Base-by-base conservation (phyloP, 106 monocot species). In the Dendrobium chrysotoxum region DNA sequence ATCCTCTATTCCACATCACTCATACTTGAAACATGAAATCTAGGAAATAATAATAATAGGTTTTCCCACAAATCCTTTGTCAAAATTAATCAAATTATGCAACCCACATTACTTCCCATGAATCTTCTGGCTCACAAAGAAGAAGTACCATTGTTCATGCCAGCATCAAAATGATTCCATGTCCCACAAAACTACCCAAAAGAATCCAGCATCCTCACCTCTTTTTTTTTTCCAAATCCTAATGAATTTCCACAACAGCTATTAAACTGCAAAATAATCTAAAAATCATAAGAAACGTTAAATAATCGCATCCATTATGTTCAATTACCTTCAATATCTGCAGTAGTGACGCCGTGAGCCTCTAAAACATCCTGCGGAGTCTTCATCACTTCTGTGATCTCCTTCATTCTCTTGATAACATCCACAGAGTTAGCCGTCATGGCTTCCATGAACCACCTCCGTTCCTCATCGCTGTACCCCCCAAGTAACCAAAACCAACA, bases 391-490 rank as follows among this genome's bases (percentile, higher is more conserved):
- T 83, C 85, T 0, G 98, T 95, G 68, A 98, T 98, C 86, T 98
- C 98, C 86, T 98, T 98, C 98, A 98, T 98, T 67, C 98, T 53
- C 84, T 91, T 89, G 20, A 90, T 83, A 35, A 97, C 90, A 81
- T 93, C 92, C 10, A 97, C 87, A 1, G 89, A 85, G 72, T 92
- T 89, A 2, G 88, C 89, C 71, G 91, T 86, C 98, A 98, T 98
- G 17, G 98, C 98, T n/a, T 98, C 98, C 92, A 91, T 88, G 85
- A 98, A 98, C 98, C 97, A 97, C 79, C 82, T 78, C 78, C 90
- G 82, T 26, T 94, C 92, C 85, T 94, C 94, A 78, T 97, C 92
- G 45, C 94, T 97, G 77, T 40, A 50, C 35, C 1, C 7, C 41
- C 9, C 38, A 74, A 38, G 17, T 28, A 67, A 50, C 18, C 17